phyloP scores from a whole-genome alignment of 1,284 basidiomycete genomes.

The Cryptococcus hybrid region DNA sequence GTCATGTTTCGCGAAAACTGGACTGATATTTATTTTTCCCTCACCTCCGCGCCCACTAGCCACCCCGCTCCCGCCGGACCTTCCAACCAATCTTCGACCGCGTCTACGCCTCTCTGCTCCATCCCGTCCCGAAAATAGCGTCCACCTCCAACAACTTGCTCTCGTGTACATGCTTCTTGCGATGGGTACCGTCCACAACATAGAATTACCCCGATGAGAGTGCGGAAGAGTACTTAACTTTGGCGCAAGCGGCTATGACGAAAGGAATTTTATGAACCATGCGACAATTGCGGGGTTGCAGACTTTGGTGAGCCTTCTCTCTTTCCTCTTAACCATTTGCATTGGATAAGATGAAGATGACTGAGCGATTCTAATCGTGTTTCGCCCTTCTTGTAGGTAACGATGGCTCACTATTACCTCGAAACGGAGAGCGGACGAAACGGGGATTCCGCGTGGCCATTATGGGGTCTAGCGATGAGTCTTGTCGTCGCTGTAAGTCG shows the following conservation, averaged over 20 bases:
- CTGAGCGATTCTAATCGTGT: not conserved
- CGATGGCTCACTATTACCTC: conserved; percentile 27
- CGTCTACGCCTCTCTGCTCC: conserved; percentile 4
- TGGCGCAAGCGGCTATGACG: conserved; percentile 34
- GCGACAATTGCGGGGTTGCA: conserved; percentile 41
- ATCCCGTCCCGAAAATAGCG: not conserved
- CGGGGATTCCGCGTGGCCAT: conserved; percentile 40
- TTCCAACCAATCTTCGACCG: conserved; percentile 29
- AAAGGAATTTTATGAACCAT: conserved; percentile 37
- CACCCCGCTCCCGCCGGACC: conserved; percentile 24
- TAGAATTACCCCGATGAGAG: conserved; percentile 37
- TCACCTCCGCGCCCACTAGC: not conserved
- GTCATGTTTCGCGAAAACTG: too few species aligned
- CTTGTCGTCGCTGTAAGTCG: conserved; percentile 32
- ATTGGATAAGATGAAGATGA: not conserved
- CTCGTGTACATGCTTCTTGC: conserved; percentile 38
- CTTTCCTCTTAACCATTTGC: not conserved
- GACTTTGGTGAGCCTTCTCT: conserved; percentile 11
- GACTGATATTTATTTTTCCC: too few species aligned
- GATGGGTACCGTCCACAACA: conserved; percentile 38
- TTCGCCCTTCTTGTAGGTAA: conserved; percentile 5
- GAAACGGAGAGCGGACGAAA: conserved; percentile 34
- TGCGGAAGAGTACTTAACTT: conserved; percentile 30
- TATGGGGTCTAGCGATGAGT: conserved; percentile 41
- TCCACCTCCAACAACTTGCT: conserved; percentile 33